Evolutionary conservation across 352 stramenopile species (phyloP).

Genomic region (Globisporangium abappressorium): DNA sequence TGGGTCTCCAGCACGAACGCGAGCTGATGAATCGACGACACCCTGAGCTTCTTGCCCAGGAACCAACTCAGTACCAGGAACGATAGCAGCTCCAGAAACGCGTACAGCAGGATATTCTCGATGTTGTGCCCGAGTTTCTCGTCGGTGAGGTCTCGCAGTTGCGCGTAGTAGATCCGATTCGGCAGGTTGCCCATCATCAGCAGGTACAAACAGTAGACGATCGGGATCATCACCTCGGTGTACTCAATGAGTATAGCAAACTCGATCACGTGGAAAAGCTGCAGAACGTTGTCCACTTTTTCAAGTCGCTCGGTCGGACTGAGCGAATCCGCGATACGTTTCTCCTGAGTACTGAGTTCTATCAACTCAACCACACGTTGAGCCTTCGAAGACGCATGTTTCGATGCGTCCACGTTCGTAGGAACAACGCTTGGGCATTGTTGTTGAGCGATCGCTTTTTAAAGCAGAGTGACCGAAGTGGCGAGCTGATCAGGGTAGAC

Average conservation of each 20-base stretch:
- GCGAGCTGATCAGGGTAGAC: no score
- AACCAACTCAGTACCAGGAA: constrained; percentile 28
- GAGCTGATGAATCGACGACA: constrained; percentile 25
- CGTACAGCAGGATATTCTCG: constrained; percentile 27
- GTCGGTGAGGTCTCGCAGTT: constrained; percentile 22
- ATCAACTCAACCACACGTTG: no score
- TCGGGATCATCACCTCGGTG: constrained; percentile 15
- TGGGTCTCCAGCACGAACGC: constrained; percentile 37
- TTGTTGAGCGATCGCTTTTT: no score
- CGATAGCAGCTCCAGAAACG: constrained; percentile 32
- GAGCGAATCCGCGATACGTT: not conserved
- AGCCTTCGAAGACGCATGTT: no score
- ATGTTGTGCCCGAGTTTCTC: constrained; percentile 4
- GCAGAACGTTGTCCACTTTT: constrained; percentile 2
- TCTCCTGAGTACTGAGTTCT: not conserved
- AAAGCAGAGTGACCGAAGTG: no score
- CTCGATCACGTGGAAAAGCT: constrained; percentile 13
- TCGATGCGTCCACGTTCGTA: no score
- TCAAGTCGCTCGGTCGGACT: not conserved
- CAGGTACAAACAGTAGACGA: constrained; percentile 12
- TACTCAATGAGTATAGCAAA: constrained; percentile 17
- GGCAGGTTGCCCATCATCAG: constrained; percentile 21
- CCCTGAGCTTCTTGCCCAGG: constrained; percentile 14
- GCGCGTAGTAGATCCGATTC: constrained; percentile 25
- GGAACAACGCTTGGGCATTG: no score